Conservation (phyloP, 495 filamentous ascomycete genomes). For the Penicillium salamii region DNA sequence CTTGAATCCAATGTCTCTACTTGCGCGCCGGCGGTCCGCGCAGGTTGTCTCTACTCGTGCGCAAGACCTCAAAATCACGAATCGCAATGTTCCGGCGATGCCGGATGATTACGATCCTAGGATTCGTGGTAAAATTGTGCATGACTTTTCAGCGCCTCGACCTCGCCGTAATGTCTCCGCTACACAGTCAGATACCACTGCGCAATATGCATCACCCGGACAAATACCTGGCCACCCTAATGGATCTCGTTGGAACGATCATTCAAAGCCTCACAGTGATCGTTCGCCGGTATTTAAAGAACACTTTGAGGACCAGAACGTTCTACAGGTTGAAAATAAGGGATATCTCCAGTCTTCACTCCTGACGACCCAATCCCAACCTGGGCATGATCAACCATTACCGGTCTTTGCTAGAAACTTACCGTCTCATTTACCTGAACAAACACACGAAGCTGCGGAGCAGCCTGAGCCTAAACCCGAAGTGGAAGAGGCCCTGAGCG, state of each 20-base stretch:
- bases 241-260: slow-evolving; percentile 23
- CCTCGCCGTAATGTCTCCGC: slow-evolving; percentile 54
- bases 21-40: slow-evolving; percentile 56
- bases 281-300: slow-evolving; percentile 66
- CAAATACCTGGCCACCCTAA: slow-evolving; percentile 6
- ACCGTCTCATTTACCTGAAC: slow-evolving; percentile 39
- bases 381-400: slow-evolving; percentile 36
- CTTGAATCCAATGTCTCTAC: slow-evolving; percentile 64
- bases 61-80: slow-evolving; percentile 47
- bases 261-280: slow-evolving; percentile 36
- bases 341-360: slow-evolving; percentile 46
- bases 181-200: slow-evolving; percentile 21
- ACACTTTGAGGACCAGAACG: slow-evolving; percentile 61
- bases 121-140: slow-evolving; percentile 79
- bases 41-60: slow-evolving; percentile 41
- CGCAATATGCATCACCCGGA: slow-evolving; percentile 13
- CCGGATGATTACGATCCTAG: slow-evolving; percentile 78
- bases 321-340: slow-evolving; percentile 48
- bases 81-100: slow-evolving; percentile 54
- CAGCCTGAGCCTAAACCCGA: neutral
- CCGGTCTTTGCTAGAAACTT: slow-evolving; percentile 52
- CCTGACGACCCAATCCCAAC: slow-evolving; percentile 34
- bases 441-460: slow-evolving; percentile 14
- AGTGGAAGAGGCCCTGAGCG: neutral
- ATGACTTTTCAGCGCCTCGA: slow-evolving; percentile 87